A percentile compares a stretch with the other conserved stretches of the same genome.
Conservation (phyloP, 2,329 filamentous ascomycete genomes). For the Exophiala dermatitidis region DNA sequence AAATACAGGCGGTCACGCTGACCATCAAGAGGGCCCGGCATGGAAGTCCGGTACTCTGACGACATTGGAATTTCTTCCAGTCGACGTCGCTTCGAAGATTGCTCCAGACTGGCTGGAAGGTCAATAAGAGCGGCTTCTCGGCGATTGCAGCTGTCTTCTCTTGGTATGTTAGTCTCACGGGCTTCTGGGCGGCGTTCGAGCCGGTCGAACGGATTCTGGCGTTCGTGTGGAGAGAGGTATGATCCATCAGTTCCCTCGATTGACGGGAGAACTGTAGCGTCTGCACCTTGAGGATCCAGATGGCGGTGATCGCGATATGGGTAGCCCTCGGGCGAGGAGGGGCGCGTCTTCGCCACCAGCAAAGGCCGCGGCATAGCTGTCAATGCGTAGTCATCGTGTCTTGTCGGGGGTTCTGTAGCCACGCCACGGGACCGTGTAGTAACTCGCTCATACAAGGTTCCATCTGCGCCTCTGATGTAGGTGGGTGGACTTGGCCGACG, state of each 20-base stretch:
- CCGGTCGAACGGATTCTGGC: conserved; percentile 15
- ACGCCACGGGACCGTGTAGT: conserved; percentile 5
- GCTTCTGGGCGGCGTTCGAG: conserved; percentile 9
- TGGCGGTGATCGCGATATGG: conserved; percentile 6
- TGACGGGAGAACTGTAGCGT: conserved; percentile 22
- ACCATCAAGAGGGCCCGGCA: conserved; percentile 9
- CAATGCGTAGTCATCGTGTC: conserved; percentile 9
- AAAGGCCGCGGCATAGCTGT: not conserved
- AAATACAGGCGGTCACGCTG: conserved; percentile 10
- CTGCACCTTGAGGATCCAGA: conserved; percentile 14
- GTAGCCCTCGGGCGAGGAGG: conserved; percentile 18
- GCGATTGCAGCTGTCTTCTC: conserved; percentile 3
- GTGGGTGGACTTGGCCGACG: conserved; percentile 17
- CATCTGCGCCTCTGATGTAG: conserved; percentile 19
- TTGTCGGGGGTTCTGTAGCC: conserved; percentile 1
- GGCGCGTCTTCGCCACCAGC: conserved; percentile 12
- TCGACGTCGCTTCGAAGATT: conserved; percentile 14
- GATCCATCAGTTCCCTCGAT: conserved; percentile 23
- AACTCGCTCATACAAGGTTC: conserved; percentile 21
- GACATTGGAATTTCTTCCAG: conserved; percentile 9
- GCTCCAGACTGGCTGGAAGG: conserved; percentile 5
- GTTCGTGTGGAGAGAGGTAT: conserved; percentile 14
- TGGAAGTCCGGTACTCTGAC: conserved; percentile 4
- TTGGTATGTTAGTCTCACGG: conserved; percentile 13
- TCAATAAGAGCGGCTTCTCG: conserved; percentile 11